These are phyloP conservation scores for Euryodendron excelsum DNA, from an alignment of 148 eudicot species.

Conservation along the genomic window DNA sequence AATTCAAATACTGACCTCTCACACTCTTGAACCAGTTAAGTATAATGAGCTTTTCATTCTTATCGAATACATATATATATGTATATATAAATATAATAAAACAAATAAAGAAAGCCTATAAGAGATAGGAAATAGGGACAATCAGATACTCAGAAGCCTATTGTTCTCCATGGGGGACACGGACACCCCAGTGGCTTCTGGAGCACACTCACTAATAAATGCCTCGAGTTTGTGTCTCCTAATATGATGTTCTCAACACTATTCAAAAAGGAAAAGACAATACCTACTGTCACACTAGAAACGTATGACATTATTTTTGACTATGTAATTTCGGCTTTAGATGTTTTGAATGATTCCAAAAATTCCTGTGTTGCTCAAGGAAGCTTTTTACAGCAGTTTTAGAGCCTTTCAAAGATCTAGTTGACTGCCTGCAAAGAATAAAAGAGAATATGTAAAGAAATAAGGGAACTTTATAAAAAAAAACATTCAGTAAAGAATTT, in stretches of 20 bases:
- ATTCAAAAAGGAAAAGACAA: not conserved
- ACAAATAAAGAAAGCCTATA: not conserved
- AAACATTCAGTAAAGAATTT: too few relatives aligned
- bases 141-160: not conserved
- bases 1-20: conserved; percentile 86
- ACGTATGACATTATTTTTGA: too few relatives aligned
- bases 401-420: not conserved
- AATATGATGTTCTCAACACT: not conserved
- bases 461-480: too few relatives aligned
- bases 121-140: not conserved
- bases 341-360: too few relatives aligned
- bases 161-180: not conserved
- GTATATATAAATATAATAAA: too few relatives aligned
- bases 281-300: too few relatives aligned
- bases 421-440: too few relatives aligned
- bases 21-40: conserved; percentile 84
- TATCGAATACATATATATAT: not conserved
- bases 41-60: not conserved
- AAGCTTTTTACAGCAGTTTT: not conserved
- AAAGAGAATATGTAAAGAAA: too few relatives aligned
- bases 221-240: not conserved
- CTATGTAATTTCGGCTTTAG: too few relatives aligned
- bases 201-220: not conserved
- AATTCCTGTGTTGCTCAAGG: not conserved
- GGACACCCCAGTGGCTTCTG: not conserved